Conservation (phyloP, 129 eudicot genomes). For the Lactuca saligna region DNA sequence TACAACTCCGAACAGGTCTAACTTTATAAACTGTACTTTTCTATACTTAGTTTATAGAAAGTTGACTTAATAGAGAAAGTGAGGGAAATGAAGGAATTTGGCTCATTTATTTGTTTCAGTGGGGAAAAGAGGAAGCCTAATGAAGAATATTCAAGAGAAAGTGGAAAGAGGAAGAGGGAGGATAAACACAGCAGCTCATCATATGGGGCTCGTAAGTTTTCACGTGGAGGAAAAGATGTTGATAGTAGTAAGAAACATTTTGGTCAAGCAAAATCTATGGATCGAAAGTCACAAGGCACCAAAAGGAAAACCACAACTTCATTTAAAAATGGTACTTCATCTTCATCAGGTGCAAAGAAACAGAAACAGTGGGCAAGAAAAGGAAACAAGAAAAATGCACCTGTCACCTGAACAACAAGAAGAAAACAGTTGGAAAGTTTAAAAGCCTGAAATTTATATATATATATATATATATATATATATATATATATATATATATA, state of each 20-base stretch:
- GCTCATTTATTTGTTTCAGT: conserved; percentile 34
- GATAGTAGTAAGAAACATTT: conserved; percentile 22
- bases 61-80: background rate
- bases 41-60: background rate
- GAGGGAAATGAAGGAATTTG: background rate
- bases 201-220: conserved; percentile 25
- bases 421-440: no score
- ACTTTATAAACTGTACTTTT: background rate
- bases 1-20: conserved; percentile 43
- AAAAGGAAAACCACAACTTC: conserved; percentile 31
- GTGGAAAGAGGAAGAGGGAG: conserved; percentile 48
- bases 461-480: no score
- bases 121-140: conserved; percentile 40
- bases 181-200: conserved; percentile 18
- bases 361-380: conserved; percentile 23
- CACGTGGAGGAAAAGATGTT: conserved; percentile 14
- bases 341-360: conserved; percentile 28
- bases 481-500: no score
- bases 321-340: background rate
- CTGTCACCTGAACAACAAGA: conserved; percentile 1
- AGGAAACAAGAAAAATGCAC: conserved; percentile 26
- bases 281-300: conserved; percentile 15
- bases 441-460: no score
- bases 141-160: conserved; percentile 39
- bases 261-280: conserved; percentile 8